A percentile compares a stretch with the other conserved stretches of the same genome.
phyloP scores from a whole-genome alignment of 768 basidiomycete species.

The Pleurotus djamor region DNA sequence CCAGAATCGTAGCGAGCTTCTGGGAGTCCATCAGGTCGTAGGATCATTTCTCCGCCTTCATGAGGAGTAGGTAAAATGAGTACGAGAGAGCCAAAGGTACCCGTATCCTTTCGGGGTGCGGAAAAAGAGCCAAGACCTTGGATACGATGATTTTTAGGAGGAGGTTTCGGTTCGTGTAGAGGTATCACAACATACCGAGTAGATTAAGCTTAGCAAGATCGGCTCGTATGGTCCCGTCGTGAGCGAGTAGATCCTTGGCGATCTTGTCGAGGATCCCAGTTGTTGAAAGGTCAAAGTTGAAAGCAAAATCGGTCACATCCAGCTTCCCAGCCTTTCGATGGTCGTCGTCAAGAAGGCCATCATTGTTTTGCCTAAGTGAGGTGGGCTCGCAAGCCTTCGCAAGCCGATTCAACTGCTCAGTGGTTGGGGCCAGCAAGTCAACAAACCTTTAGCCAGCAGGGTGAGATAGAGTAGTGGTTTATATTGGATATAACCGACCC shows the following conservation, averaged over 20 bases:
- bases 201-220: slow-evolving; percentile 47
- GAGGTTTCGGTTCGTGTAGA: not conserved
- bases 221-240: slow-evolving; percentile 15
- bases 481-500: too few relatives aligned
- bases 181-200: slow-evolving; percentile 29
- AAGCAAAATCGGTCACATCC: too few relatives aligned
- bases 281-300: too few relatives aligned
- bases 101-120: slow-evolving; percentile 45
- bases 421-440: too few relatives aligned
- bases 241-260: slow-evolving; percentile 15
- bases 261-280: too few relatives aligned
- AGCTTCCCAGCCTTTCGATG: too few relatives aligned
- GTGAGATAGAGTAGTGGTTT: too few relatives aligned
- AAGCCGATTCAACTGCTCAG: too few relatives aligned
- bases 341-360: too few relatives aligned
- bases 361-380: too few relatives aligned
- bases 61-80: slow-evolving; percentile 40
- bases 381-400: too few relatives aligned
- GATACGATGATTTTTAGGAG: not conserved
- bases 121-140: slow-evolving; percentile 31
- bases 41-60: slow-evolving; percentile 37
- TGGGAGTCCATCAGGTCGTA: slow-evolving; percentile 21
- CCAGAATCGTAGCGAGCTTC: slow-evolving; percentile 36
- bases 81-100: slow-evolving; percentile 49
- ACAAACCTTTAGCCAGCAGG: too few relatives aligned